A percentile compares a stretch with the other conserved stretches of the same genome.
These are phyloP conservation scores for Talaromyces liani DNA, from an alignment of 495 filamentous ascomycete genomes.

Conservation along the genomic window DNA sequence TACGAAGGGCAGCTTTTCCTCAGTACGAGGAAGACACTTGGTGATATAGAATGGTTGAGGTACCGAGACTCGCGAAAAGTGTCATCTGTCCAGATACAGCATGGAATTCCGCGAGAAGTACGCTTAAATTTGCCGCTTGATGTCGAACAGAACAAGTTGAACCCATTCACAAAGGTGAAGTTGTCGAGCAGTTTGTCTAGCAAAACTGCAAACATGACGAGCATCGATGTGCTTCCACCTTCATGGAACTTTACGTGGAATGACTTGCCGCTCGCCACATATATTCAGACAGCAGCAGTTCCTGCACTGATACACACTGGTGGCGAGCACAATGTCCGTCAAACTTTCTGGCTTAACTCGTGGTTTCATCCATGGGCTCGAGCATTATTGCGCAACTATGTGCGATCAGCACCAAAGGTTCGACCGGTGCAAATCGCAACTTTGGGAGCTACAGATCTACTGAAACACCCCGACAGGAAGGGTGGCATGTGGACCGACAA, in stretches of 20 bases:
- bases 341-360: conserved; percentile 46
- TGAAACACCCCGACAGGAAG: conserved; percentile 46
- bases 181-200: conserved; percentile 25
- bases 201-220: conserved; percentile 30
- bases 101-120: conserved; percentile 33
- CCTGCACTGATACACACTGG: conserved; percentile 46
- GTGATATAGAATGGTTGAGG: conserved; percentile 41
- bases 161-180: conserved; percentile 33
- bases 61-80: conserved; percentile 38
- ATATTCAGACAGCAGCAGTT: conserved; percentile 39
- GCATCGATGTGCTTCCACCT: conserved; percentile 35
- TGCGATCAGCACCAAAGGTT: conserved; percentile 34
- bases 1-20: conserved; percentile 49
- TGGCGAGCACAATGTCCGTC: conserved; percentile 31
- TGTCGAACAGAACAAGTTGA: conserved; percentile 22
- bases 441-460: conserved; percentile 43
- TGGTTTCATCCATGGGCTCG: conserved; percentile 51
- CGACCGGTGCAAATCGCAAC: conserved; percentile 36
- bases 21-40: conserved; percentile 34
- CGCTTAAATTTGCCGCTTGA: conserved; percentile 38
- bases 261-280: conserved; percentile 46
- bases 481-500: conserved; percentile 56
- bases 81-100: conserved; percentile 30
- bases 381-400: conserved; percentile 42
- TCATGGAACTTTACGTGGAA: conserved; percentile 35